Conservation (phyloP, 2,329 filamentous ascomycete genomes). For the Diaporthe australafricana region DNA sequence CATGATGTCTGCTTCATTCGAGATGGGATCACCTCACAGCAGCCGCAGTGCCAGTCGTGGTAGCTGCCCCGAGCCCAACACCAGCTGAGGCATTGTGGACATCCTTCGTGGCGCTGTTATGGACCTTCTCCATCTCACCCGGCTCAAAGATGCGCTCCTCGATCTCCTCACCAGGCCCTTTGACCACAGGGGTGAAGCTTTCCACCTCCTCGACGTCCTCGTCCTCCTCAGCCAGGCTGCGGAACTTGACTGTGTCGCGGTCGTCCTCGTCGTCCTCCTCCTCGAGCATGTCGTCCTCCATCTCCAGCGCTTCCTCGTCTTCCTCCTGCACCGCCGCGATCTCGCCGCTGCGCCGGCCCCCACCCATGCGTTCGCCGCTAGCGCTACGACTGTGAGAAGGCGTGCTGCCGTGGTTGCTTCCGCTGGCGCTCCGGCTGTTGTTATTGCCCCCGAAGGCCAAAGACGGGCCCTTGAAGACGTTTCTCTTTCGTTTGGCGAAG, state of each 20-base stretch:
- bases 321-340: slow-evolving; percentile 76
- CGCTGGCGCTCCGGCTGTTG: slow-evolving; percentile 48
- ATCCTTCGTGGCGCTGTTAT: neutral
- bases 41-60: neutral
- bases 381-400: slow-evolving; percentile 62
- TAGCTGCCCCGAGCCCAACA: neutral
- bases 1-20: neutral
- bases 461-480: slow-evolving; percentile 84
- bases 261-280: slow-evolving; percentile 57
- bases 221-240: slow-evolving; percentile 56
- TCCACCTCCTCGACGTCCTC: slow-evolving; percentile 57
- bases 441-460: slow-evolving; percentile 62
- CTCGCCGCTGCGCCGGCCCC: slow-evolving; percentile 74
- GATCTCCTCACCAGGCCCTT: slow-evolving; percentile 36
- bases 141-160: slow-evolving; percentile 39
- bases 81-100: neutral
- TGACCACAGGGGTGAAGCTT: slow-evolving; percentile 36
- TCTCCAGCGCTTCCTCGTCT: slow-evolving; percentile 60
- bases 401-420: slow-evolving; percentile 43
- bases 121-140: slow-evolving; percentile 22
- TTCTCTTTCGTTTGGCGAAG: slow-evolving; percentile 85
- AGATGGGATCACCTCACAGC: neutral
- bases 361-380: slow-evolving; percentile 71
- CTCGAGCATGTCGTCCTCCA: slow-evolving; percentile 41
- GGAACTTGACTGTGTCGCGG: slow-evolving; percentile 63